Percentiles rank a stretch among this genome's conserved stretches.
These are phyloP conservation scores for Aegilops longissima DNA, from an alignment of 176 grass and related monocot species.

Conservation along the genomic window DNA sequence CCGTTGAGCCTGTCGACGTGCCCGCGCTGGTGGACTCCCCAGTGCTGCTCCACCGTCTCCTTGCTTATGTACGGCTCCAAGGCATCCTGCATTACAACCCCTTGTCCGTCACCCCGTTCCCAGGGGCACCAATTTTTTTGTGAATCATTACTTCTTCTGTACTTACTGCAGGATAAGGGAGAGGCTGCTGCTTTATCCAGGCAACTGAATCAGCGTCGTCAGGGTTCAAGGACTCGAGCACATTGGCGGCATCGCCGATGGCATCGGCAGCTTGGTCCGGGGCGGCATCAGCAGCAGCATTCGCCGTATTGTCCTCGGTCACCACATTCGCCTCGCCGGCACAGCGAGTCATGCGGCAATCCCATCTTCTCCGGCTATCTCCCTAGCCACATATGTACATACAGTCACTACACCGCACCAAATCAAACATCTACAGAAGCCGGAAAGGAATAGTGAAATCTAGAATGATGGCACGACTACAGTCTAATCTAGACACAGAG, in stretches of 20 bases:
- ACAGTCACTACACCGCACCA: background rate
- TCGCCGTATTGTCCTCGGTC: background rate
- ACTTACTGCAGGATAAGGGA: slow-evolving; percentile 57
- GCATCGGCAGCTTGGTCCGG: background rate
- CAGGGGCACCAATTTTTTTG: background rate
- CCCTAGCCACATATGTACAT: background rate
- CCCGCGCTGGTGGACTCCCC: slow-evolving; percentile 59
- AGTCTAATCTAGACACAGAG: background rate
- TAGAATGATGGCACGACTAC: background rate
- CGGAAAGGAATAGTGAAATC: background rate
- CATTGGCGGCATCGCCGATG: background rate
- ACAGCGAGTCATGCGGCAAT: background rate
- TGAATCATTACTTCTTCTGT: background rate
- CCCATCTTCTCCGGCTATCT: background rate
- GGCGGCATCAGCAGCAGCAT: background rate
- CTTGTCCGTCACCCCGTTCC: background rate
- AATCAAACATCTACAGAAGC: background rate
- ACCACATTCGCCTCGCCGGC: slow-evolving; percentile 20
- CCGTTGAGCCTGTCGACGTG: slow-evolving; percentile 71
- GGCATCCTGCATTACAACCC: slow-evolving; percentile 46
- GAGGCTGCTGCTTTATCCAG: slow-evolving; percentile 58
- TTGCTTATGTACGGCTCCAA: slow-evolving; percentile 86
- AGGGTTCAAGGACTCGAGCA: background rate
- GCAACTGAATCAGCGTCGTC: slow-evolving; percentile 15
- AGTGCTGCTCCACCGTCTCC: slow-evolving; percentile 71